Conservation (phyloP, 805 yeast species). For the Ogataea zsoltii region DNA sequence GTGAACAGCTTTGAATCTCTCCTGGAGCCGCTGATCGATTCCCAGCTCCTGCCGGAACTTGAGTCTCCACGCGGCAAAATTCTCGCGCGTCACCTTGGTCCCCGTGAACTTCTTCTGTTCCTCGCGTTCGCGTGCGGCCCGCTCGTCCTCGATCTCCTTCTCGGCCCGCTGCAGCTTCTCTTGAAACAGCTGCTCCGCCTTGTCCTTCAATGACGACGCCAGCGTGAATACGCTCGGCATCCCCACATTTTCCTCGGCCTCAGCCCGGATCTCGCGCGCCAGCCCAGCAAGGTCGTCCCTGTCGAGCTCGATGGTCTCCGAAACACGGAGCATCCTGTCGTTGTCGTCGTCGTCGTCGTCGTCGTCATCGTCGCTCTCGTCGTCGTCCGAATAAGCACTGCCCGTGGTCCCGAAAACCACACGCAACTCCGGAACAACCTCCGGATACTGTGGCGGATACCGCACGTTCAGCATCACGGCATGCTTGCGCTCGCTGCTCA, state of each 20-base stretch:
- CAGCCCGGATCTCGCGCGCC: constrained; percentile 45
- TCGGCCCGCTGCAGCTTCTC: constrained; percentile 57
- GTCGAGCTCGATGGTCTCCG: constrained; percentile 60
- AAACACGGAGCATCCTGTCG: constrained; percentile 43
- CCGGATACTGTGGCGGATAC: constrained; percentile 83
- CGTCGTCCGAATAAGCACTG: constrained; percentile 36
- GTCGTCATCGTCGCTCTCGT: constrained; percentile 49
- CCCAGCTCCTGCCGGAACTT: constrained; percentile 72
- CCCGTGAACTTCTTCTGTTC: constrained; percentile 92
- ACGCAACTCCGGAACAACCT: constrained; percentile 63
- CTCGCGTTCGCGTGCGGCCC: constrained; percentile 67
- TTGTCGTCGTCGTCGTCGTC: constrained; percentile 39
- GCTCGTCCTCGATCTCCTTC: constrained; percentile 55
- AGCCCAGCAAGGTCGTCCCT: constrained; percentile 45
- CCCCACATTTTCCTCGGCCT: constrained; percentile 79
- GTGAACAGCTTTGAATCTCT: constrained; percentile 58
- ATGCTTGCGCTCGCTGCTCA: constrained; percentile 61
- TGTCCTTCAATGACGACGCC: constrained; percentile 75
- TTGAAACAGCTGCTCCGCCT: constrained; percentile 68
- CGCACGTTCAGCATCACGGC: constrained; percentile 56
- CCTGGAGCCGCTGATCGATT: constrained; percentile 57
- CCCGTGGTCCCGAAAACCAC: constrained; percentile 37
- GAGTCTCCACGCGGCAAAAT: constrained; percentile 71
- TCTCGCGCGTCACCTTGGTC: constrained; percentile 80
- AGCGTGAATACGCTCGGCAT: constrained; percentile 89